Conservation (phyloP, 768 basidiomycete species). For the Cystobasidium tubakii region DNA sequence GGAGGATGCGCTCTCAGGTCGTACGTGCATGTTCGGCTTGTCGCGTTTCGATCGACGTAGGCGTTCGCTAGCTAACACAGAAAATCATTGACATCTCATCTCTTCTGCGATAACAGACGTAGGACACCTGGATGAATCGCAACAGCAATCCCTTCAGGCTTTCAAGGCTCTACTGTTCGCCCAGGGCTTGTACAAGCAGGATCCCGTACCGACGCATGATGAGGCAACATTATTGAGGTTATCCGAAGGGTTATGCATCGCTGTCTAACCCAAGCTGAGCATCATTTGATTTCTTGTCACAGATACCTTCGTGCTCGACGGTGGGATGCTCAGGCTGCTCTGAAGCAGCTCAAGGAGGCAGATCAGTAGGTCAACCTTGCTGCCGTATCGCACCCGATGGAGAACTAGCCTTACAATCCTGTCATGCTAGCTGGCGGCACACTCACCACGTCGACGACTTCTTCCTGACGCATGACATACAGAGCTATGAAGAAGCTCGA, state of each 20-base stretch:
- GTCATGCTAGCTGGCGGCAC: not conserved
- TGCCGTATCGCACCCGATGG: not conserved
- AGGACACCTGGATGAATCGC: conserved; percentile 18
- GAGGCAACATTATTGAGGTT: conserved; percentile 30
- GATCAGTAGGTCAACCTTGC: not conserved
- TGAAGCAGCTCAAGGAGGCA: conserved; percentile 34
- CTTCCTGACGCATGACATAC: conserved; percentile 17
- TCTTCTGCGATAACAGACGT: not conserved
- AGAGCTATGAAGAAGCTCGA: conserved; percentile 26
- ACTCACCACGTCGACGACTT: conserved; percentile 7
- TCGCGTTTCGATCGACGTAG: not conserved
- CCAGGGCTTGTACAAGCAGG: conserved; percentile 11
- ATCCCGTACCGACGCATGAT: conserved; percentile 27
- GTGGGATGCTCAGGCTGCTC: conserved; percentile 17
- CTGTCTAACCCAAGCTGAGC: not conserved
- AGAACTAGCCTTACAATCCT: not conserved
- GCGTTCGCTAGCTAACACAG: not conserved
- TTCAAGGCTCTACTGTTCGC: conserved; percentile 32
- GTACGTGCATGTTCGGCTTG: not conserved
- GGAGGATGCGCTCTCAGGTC: not conserved
- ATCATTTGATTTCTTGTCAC: not conserved
- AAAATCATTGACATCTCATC: not conserved
- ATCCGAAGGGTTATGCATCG: not conserved
- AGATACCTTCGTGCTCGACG: conserved; percentile 30
- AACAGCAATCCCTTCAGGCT: conserved; percentile 17